Percentiles rank a stretch among this genome's conserved stretches.
Conservation (phyloP, 75 land plant species). For the Selaginella moellendorffii region DNA sequence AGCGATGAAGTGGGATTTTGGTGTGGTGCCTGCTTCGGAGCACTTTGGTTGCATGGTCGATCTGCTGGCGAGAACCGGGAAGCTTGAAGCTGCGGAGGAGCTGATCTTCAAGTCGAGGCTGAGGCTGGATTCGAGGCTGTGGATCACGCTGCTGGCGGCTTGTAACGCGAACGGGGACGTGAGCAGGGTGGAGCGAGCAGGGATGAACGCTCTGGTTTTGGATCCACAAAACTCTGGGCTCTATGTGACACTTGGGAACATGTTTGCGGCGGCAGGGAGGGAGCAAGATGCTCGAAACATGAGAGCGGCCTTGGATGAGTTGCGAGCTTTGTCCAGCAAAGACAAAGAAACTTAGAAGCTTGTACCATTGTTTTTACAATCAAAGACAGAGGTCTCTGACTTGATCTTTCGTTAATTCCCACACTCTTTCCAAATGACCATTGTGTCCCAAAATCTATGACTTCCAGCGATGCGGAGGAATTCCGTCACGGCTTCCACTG, state of each 20-base stretch:
- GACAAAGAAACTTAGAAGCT: no score
- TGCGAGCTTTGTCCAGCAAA: no score
- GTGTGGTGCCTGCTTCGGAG: conserved; percentile 23
- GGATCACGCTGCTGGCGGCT: conserved; percentile 35
- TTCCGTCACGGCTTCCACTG: no score
- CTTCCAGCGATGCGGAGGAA: no score
- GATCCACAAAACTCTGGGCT: conserved; percentile 28
- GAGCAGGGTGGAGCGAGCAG: conserved; percentile 15
- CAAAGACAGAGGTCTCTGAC: no score
- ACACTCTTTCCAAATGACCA: no score
- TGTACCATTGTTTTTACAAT: no score
- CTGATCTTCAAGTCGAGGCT: conserved; percentile 22
- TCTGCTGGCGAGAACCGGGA: conserved; percentile 37
- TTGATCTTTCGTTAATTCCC: no score
- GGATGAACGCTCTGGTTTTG: conserved; percentile 15
- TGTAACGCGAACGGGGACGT: conserved; percentile 27
- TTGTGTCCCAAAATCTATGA: no score
- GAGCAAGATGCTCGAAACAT: neutral
- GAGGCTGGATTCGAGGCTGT: conserved; percentile 19
- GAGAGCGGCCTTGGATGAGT: neutral
- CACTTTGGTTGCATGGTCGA: conserved; percentile 43
- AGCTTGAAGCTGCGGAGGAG: conserved; percentile 25
- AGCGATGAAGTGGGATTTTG: conserved; percentile 19
- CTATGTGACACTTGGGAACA: neutral
- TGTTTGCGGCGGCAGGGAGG: neutral